Base-by-base conservation (phyloP, 2,329 filamentous ascomycete genomes). In the Chaetomium olivaceum region DNA sequence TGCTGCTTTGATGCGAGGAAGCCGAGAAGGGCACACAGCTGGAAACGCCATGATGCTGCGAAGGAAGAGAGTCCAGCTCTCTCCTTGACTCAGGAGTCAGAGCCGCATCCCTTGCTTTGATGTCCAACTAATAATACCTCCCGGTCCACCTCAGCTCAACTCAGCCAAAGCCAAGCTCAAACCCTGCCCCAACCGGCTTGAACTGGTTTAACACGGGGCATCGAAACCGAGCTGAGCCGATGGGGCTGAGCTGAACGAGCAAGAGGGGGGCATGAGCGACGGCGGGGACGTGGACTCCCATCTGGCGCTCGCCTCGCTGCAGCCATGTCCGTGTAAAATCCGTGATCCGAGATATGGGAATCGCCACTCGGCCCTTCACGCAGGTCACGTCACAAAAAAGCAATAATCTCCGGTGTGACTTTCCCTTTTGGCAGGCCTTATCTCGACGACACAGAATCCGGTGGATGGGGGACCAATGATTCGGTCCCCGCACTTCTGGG, bases 301-400 rank as follows among this genome's bases (percentile, higher is more conserved):
- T 39, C 54, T 7, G 31, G 3, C 16, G 16, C 27, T 16, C 4
- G 16, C 16, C 27, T 16, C 4, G 16, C 16, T 19, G 19, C 29
- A 31, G 27, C 14, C 51, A 43, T 14, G 27, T 23, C 52, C 39
- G 39, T n/a, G 39, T 43, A 43, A 43, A 43, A 43, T 43, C 52
- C 25, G 51, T 29, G 51, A 19, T 31, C 52, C 52, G 33, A 58
- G 39, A 19, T 43, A 39, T 19, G 19, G 39, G 16, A 43, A 43
- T 43, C 6, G 27, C 52, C 52, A 55, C 23, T 16, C 4, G 23
- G 29, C 31, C 23, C 55, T 9, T 33, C 31, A 33, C 31, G 31
- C 31, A 33, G 31, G 43, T 46, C 33, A 25, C 55, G 23, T 43
- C 56, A 46, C 56, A 58, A 58, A 58, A 33, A 58, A 58, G 36